phyloP scores from a whole-genome alignment of 106 monocot genomes.

The Acanthochlamys bracteata region DNA sequence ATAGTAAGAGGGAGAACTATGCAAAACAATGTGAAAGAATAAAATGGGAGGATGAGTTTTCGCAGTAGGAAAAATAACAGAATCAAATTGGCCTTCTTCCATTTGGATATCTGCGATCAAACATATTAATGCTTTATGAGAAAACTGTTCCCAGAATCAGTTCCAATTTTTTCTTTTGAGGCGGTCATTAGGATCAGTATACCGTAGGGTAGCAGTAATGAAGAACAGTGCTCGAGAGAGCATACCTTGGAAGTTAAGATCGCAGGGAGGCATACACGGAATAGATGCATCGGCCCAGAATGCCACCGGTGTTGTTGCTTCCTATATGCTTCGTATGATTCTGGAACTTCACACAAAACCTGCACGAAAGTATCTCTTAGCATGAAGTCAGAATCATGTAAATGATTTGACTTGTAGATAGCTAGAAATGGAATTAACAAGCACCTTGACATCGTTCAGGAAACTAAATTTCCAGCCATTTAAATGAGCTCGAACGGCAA shows the following conservation, averaged over 20 bases:
- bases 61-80: conserved; percentile 44
- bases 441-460: conserved; percentile 63
- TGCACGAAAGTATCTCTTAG: background rate
- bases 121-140: too few species aligned
- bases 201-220: too few species aligned
- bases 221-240: too few species aligned
- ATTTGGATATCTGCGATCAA: conserved; percentile 26
- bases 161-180: too few species aligned
- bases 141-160: too few species aligned
- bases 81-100: conserved; percentile 45
- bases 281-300: conserved; percentile 56
- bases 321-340: conserved; percentile 36
- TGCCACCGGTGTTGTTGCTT: conserved; percentile 57
- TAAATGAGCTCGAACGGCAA: conserved; percentile 65
- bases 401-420: too few species aligned
- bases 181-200: too few species aligned
- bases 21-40: conserved; percentile 52
- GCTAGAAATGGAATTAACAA: background rate
- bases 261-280: conserved; percentile 37
- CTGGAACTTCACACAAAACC: conserved; percentile 44
- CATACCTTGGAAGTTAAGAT: conserved; percentile 39
- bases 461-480: conserved; percentile 74
- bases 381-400: too few species aligned
- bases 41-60: conserved; percentile 49
- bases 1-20: conserved; percentile 43